Conservation (phyloP, 2,329 filamentous ascomycete species). For the Calonectria honghensis region DNA sequence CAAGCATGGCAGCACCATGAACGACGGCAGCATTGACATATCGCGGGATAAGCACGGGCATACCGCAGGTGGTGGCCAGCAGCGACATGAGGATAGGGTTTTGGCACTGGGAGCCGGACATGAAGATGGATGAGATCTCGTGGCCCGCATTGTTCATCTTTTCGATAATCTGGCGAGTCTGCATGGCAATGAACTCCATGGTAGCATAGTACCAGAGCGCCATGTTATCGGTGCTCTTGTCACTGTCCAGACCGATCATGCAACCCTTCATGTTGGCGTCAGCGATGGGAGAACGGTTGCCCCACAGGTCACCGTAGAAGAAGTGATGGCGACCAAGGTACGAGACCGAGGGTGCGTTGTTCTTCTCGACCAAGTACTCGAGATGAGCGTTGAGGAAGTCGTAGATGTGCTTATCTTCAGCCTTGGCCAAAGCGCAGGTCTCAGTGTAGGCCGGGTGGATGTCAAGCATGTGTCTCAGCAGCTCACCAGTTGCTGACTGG, state of each 20-base stretch:
- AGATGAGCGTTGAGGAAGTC: conserved; percentile 95
- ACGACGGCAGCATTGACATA: conserved; percentile 98
- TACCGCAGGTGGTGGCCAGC: conserved; percentile 90
- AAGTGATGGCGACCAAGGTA: conserved; percentile 96
- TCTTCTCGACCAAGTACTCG: conserved; percentile 81
- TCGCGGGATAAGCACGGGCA: conserved; percentile 94
- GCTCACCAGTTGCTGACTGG: conserved; percentile 95
- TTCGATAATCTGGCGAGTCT: conserved; percentile 96
- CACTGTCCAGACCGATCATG: conserved; percentile 89
- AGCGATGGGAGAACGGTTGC: conserved; percentile 94
- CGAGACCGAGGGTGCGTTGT: conserved; percentile 83
- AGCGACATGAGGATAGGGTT: conserved; percentile 94
- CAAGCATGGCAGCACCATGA: conserved; percentile 98
- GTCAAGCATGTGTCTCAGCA: conserved; percentile 95
- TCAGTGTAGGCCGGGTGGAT: conserved; percentile 94
- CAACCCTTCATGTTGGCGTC: conserved; percentile 95
- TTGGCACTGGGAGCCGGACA: conserved; percentile 98
- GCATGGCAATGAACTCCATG: conserved; percentile 98
- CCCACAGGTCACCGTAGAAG: conserved; percentile 98
- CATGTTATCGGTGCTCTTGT: conserved; percentile 90
- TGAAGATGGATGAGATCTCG: conserved; percentile 93
- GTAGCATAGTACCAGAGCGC: conserved; percentile 96
- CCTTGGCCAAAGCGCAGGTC: conserved; percentile 85
- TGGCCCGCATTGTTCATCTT: conserved; percentile 95
- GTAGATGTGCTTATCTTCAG: conserved; percentile 92